phyloP scores from a whole-genome alignment of 176 grass and related monocot species.

The Thalia dealbata region DNA sequence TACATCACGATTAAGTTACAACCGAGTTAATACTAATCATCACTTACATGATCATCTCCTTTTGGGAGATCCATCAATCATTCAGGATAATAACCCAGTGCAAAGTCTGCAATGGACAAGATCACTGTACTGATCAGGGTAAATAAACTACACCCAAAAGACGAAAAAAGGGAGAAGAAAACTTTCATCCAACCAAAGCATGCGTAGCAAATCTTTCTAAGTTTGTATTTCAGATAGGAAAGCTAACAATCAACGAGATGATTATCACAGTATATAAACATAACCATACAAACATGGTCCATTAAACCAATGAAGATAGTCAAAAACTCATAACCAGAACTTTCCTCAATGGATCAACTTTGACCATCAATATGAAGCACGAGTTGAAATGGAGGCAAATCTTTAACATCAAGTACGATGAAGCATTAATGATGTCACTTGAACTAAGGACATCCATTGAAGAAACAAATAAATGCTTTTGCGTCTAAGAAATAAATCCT shows the following conservation, averaged over 20 bases:
- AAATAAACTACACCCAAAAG: neutral
- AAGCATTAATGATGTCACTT: too few species aligned
- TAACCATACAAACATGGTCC: neutral
- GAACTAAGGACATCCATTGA: too few species aligned
- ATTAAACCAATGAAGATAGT: neutral
- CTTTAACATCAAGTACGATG: too few species aligned
- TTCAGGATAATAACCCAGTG: neutral
- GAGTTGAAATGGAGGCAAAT: neutral
- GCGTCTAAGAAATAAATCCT: too few species aligned
- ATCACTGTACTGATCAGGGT: conserved; percentile 1
- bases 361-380: neutral
- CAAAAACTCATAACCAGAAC: neutral
- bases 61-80: conserved; percentile 47
- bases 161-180: neutral
- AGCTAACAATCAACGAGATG: too few species aligned
- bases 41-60: conserved; percentile 40
- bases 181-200: neutral
- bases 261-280: neutral
- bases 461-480: too few species aligned
- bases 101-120: neutral
- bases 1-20: neutral
- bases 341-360: neutral
- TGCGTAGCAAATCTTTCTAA: neutral
- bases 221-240: neutral
- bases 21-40: neutral